Conservation (phyloP, 352 stramenopile genomes). For the Pseudoperonospora humuli region DNA sequence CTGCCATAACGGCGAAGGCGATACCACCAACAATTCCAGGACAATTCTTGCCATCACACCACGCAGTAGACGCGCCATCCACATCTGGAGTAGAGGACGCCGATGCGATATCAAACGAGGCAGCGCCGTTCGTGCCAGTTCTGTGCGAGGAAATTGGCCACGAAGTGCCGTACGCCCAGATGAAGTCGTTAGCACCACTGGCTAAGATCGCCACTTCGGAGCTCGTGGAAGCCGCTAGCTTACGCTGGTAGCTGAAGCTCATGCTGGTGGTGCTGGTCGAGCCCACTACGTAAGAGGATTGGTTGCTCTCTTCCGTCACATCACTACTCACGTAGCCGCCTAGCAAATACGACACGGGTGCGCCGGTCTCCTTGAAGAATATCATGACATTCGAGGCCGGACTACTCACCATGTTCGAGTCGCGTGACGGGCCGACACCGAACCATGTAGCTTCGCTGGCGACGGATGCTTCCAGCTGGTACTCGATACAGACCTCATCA, state of each 20-base stretch:
- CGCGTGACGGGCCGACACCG: slow-evolving; percentile 41
- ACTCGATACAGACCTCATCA: slow-evolving; percentile 60
- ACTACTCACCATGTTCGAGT: slow-evolving; percentile 55
- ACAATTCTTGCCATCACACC: slow-evolving; percentile 61
- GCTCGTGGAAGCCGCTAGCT: slow-evolving; percentile 33
- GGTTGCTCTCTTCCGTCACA: slow-evolving; percentile 35
- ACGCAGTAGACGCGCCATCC: slow-evolving; percentile 15
- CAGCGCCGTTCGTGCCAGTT: slow-evolving; percentile 40
- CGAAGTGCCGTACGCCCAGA: slow-evolving; percentile 66
- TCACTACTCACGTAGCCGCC: slow-evolving; percentile 37
- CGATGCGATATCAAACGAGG: slow-evolving; percentile 42
- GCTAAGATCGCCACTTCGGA: slow-evolving; percentile 46
- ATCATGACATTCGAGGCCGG: slow-evolving; percentile 67
- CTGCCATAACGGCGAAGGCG: slow-evolving; percentile 44
- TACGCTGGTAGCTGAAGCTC: slow-evolving; percentile 69
- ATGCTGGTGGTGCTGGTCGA: slow-evolving; percentile 31
- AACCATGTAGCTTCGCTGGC: slow-evolving; percentile 45
- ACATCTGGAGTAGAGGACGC: slow-evolving; percentile 8
- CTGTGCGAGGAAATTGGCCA: slow-evolving; percentile 52
- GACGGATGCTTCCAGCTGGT: slow-evolving; percentile 35
- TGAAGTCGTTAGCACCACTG: slow-evolving; percentile 30
- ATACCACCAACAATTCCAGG: slow-evolving; percentile 44
- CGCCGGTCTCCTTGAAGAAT: slow-evolving; percentile 37
- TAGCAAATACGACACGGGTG: slow-evolving; percentile 41
- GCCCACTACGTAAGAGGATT: slow-evolving; percentile 34